Evolutionary conservation across 2,329 filamentous ascomycete genomes (phyloP), one percentile per base, ranked within the genome.

Genomic region (Trichophyton benhamiae): DNA sequence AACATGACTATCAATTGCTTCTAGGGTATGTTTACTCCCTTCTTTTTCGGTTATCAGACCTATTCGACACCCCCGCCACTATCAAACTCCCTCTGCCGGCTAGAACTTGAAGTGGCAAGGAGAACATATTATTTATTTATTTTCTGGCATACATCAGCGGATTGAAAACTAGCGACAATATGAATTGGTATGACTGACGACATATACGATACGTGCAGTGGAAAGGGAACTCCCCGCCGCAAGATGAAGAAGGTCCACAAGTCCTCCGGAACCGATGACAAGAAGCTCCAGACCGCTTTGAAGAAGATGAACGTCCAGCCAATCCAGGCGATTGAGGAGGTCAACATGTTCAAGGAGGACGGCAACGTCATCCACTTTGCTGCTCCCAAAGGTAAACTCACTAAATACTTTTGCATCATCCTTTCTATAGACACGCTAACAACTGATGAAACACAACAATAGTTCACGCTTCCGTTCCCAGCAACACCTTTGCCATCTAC

Each of bases 311-410:
- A 97, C 80, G 92, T 95, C 63, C 94, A 99, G 85, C 94, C 94
- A 73, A 97, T 99, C 80, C 91, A 95, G 83, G 90, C 89, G 68
- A 99, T 99, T 72, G 94, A 99, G 86, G 94, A 99, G 83, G 94
- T 99, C 78, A 99, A 99, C 87, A 99, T 99, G 94, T 99, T 99
- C 87, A 99, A 99, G 88, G 88, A 89, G 76, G 94, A 99, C 77
- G 94, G 94, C 78, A 99, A 99, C 79, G 94, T 99, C 78, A 97
- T 99, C 75, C 94, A 99, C 85, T 99, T 99, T 77, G 88, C 90
- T 72, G 89, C 89, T 74, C 94, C 94, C 71, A 96, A 96, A 84
- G 94, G 94, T 97, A 80, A 20, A 33, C 2, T 44, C n/a, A 44
- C 33, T 42, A 41, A n/a, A 15, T 22, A 25, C 5, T 15, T 42